Evolutionary conservation across 352 stramenopile genomes (phyloP).

Genomic region (Pythium brachiatum): DNA sequence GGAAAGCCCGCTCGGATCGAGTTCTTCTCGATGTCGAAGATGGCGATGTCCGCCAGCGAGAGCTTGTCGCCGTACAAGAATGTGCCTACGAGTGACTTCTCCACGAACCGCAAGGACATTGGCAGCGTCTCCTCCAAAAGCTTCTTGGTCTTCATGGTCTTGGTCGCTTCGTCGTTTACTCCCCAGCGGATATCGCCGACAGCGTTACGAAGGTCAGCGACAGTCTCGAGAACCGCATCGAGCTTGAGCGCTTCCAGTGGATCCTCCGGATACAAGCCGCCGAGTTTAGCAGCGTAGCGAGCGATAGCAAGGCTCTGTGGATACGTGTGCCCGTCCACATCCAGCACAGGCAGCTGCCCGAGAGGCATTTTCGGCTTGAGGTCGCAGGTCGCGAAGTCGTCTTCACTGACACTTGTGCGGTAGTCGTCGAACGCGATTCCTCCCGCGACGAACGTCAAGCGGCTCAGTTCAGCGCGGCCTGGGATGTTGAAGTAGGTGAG

Average conservation of each 20-base stretch:
- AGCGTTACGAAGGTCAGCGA: constrained; percentile 35
- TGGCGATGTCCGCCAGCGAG: constrained; percentile 38
- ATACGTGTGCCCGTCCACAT: constrained; percentile 42
- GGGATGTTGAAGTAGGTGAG: constrained; percentile 51
- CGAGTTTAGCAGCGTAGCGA: constrained; percentile 52
- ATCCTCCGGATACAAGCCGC: constrained; percentile 59
- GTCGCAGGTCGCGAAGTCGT: constrained; percentile 10
- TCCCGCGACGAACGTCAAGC: constrained; percentile 40
- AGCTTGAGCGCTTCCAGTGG: constrained; percentile 47
- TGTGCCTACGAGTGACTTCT: constrained; percentile 40
- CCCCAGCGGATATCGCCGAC: constrained; percentile 36
- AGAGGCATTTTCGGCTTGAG: constrained; percentile 44
- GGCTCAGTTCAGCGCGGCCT: constrained; percentile 47
- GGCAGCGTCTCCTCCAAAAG: constrained; percentile 39
- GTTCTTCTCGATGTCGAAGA: constrained; percentile 50
- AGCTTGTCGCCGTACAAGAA: constrained; percentile 52
- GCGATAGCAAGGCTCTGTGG: constrained; percentile 59
- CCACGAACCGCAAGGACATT: constrained; percentile 33
- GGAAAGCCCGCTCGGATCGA: constrained; percentile 27
- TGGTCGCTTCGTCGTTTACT: constrained; percentile 34
- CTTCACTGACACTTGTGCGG: constrained; percentile 27
- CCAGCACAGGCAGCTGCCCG: constrained; percentile 43
- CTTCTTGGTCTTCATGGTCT: constrained; percentile 39
- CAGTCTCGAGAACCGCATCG: constrained; percentile 45
- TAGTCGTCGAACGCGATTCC: constrained; percentile 49